Evolutionary conservation across 2,329 filamentous ascomycete species (phyloP).

Genomic region (Gnomoniopsis sp.): DNA sequence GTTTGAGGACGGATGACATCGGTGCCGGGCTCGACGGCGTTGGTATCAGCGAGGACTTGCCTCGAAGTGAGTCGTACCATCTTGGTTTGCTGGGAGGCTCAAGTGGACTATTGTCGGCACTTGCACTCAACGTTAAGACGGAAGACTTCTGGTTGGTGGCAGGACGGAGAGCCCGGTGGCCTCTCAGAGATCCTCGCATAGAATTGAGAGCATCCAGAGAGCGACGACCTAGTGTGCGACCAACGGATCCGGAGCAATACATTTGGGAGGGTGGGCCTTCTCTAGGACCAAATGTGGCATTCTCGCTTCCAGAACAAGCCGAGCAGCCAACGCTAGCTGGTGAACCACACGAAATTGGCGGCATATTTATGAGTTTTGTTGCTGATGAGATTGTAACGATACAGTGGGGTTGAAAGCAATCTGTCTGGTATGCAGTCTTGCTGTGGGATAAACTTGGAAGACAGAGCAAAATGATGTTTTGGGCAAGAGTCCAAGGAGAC

Average conservation of each 20-base stretch:
- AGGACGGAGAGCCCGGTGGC: not conserved
- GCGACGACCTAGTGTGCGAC: slow-evolving; percentile 5
- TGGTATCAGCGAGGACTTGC: slow-evolving; percentile 11
- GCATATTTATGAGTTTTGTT: not conserved
- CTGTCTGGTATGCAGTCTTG: not conserved
- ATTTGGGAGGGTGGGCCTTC: not conserved
- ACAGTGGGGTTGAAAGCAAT: not conserved
- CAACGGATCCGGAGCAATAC: not conserved
- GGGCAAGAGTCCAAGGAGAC: not conserved
- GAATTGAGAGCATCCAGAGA: slow-evolving; percentile 14
- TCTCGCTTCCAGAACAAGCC: slow-evolving; percentile 10
- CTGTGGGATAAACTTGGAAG: not conserved
- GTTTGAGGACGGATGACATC: not conserved
- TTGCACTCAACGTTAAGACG: not conserved
- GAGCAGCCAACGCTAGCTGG: slow-evolving; percentile 5
- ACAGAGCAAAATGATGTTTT: not conserved
- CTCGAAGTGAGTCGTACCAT: slow-evolving; percentile 13
- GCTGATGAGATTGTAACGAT: not conserved
- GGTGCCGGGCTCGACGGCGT: slow-evolving; percentile 3
- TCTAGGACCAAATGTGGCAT: slow-evolving; percentile 2
- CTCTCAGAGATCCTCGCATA: not conserved
- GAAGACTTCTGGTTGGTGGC: slow-evolving; percentile 7
- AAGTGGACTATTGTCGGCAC: slow-evolving; percentile 2
- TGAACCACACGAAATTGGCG: not conserved
- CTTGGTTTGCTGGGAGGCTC: slow-evolving; percentile 8